phyloP scores from a whole-genome alignment of 1,139 yeast species.

The Saccharomyces hybrid region DNA sequence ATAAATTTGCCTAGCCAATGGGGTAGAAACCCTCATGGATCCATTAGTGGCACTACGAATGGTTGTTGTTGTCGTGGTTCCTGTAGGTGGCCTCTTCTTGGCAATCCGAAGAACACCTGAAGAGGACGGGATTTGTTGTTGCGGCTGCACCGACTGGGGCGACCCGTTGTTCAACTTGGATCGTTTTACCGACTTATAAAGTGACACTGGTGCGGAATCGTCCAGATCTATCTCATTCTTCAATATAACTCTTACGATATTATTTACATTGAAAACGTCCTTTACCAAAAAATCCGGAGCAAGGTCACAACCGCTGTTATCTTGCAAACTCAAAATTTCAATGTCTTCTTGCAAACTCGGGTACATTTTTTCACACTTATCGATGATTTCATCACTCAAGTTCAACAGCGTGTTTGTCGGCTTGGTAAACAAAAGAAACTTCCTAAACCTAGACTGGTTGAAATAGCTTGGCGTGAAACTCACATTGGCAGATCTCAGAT shows the following conservation, averaged over 20 bases:
- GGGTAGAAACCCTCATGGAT: slow-evolving; percentile 32
- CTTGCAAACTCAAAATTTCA: slow-evolving; percentile 53
- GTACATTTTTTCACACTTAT: slow-evolving; percentile 51
- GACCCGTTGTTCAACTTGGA: slow-evolving; percentile 19
- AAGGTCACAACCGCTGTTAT: slow-evolving; percentile 57
- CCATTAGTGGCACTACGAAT: slow-evolving; percentile 14
- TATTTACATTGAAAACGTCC: slow-evolving; percentile 52
- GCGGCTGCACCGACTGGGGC: slow-evolving; percentile 11
- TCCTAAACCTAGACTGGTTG: slow-evolving; percentile 31
- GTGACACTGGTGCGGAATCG: slow-evolving; percentile 10
- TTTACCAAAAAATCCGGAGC: slow-evolving; percentile 65
- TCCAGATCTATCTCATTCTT: slow-evolving; percentile 34
- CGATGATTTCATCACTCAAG: slow-evolving; percentile 44
- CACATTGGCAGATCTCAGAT: neutral
- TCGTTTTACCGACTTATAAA: slow-evolving; percentile 17
- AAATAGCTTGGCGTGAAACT: slow-evolving; percentile 1
- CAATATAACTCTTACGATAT: slow-evolving; percentile 49
- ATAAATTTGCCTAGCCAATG: slow-evolving; percentile 34
- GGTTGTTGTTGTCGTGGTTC: slow-evolving; percentile 11
- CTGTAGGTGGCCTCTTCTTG: slow-evolving; percentile 20
- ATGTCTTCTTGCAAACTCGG: slow-evolving; percentile 41
- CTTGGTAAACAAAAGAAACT: slow-evolving; percentile 56
- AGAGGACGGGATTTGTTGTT: slow-evolving; percentile 1
- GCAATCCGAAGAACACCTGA: slow-evolving; percentile 16
- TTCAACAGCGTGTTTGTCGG: slow-evolving; percentile 39